A percentile compares a stretch with the other conserved stretches of the same genome.
phyloP scores from a whole-genome alignment of 1,139 yeast species.

The Hemisphaericaspora xylofermentans region DNA sequence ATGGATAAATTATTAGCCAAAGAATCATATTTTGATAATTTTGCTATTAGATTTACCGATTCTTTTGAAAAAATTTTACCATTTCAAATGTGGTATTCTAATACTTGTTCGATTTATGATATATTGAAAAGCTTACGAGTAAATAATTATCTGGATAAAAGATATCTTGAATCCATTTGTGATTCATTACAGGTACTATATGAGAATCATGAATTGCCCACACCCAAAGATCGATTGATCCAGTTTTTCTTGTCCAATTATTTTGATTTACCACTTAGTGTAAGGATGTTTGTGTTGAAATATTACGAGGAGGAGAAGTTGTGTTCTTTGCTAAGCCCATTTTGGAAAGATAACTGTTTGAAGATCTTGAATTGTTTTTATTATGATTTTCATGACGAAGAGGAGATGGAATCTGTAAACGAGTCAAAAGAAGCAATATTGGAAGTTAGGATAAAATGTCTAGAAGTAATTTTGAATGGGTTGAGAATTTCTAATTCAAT shows the following conservation, averaged over 20 bases:
- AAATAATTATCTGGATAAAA: conserved; percentile 31
- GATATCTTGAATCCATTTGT: conserved; percentile 38
- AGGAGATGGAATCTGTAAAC: conserved; percentile 8
- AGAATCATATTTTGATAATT: conserved; percentile 21
- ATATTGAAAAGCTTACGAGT: conserved; percentile 23
- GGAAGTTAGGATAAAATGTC: conserved; percentile 38
- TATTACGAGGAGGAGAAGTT: conserved; percentile 50
- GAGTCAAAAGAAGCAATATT: not conserved
- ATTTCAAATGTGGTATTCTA: conserved; percentile 52
- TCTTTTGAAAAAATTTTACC: conserved; percentile 29
- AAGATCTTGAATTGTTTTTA: conserved; percentile 50
- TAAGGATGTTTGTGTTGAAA: conserved; percentile 41
- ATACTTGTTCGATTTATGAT: conserved; percentile 43
- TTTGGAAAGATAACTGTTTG: conserved; percentile 52
- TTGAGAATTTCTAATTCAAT: conserved; percentile 34
- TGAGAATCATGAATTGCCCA: conserved; percentile 38
- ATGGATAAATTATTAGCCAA: conserved; percentile 36
- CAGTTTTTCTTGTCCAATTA: conserved; percentile 42
- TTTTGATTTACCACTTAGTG: conserved; percentile 33
- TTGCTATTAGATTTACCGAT: conserved; percentile 14
- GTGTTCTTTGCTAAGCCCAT: conserved; percentile 53
- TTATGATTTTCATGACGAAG: conserved; percentile 20
- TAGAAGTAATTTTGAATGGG: conserved; percentile 45
- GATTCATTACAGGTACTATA: conserved; percentile 32
- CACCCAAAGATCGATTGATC: conserved; percentile 47